These are phyloP conservation scores for Tylopilus sp. DNA, from an alignment of 768 basidiomycete genomes.

Conservation along the genomic window DNA sequence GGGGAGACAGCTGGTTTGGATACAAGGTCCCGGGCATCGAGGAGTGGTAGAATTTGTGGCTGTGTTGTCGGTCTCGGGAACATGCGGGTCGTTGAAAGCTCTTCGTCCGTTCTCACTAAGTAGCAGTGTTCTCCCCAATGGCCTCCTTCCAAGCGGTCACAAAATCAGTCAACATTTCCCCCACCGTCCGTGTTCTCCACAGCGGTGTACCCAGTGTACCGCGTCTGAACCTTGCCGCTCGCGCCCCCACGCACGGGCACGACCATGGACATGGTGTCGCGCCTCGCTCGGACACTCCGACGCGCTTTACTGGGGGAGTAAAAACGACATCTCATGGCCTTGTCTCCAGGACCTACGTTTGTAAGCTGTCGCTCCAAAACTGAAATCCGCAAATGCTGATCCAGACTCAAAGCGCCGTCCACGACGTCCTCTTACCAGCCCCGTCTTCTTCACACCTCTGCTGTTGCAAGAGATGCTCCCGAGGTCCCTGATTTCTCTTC, in stretches of 20 bases:
- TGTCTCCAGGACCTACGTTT: conserved; percentile 59
- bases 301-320: conserved; percentile 58
- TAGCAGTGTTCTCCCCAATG: conserved; percentile 35
- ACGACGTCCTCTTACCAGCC: conserved; percentile 55
- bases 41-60: conserved; percentile 24
- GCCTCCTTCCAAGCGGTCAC: conserved; percentile 69
- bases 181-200: conserved; percentile 75
- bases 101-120: too few species aligned
- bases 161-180: conserved; percentile 79
- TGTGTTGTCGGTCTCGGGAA: conserved; percentile 42
- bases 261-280: conserved; percentile 53
- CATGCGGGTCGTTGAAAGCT: conserved; percentile 16
- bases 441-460: conserved; percentile 77
- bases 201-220: conserved; percentile 78
- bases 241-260: conserved; percentile 57
- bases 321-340: conserved; percentile 50
- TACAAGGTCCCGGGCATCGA: conserved; percentile 29
- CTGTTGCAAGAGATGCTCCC: conserved; percentile 62
- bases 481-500: conserved; percentile 86
- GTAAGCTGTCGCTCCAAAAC: conserved; percentile 44
- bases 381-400: conserved; percentile 14
- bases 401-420: conserved; percentile 40
- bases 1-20: conserved; percentile 28
- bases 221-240: conserved; percentile 68
- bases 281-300: conserved; percentile 59